Evolutionary conservation across 192 early-diverging fungal species (phyloP), one percentile per base, ranked within the genome.

Genomic region (Podila verticillata): DNA sequence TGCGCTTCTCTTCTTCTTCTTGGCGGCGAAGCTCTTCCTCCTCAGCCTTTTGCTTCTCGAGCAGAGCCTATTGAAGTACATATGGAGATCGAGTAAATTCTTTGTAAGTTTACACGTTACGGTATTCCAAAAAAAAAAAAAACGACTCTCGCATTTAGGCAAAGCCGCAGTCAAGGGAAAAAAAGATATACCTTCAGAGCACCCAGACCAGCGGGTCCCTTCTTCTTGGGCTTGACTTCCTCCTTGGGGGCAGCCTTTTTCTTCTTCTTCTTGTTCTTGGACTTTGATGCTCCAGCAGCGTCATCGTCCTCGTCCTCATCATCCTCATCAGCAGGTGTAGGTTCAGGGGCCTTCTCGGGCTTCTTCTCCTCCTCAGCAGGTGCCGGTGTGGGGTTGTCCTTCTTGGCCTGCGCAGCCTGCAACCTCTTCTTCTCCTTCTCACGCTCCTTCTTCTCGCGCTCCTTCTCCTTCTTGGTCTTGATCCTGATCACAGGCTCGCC

Each of bases 381-480:
- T n/a, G 70, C 70, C 26, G 83, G 70, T 8, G 54, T 54, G 30
- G 85, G 74, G 66, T 72, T 68, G 57, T 56, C 68, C 60, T 63
- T 70, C 70, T 82, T 81, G 61, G 83, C 88, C 83, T 84, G 83
- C n/a, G 84, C 84, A 48, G 81, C 78, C 47, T 78, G 87, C 61
- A 81, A 81, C 57, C 75, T 72, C 67, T 83, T 85, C 65, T 86
- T 85, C 67, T 88, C 85, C 83, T 93, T 93, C 66, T 88, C 85
- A 24, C 85, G 86, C 68, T 93, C 91, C 85, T 95, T 95, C 70
- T 93, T 91, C 66, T 95, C 88, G 70, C 87, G 87, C 72, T 96
- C 95, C 83, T 96, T 96, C 65, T 96, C 94, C 80, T 95, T 95
- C 77, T 96, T 96, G 48, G 93, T 90, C 82, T 95, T 90, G 32